Conservation (phyloP, 139 green algal species). For the Asterochloris sp. region DNA sequence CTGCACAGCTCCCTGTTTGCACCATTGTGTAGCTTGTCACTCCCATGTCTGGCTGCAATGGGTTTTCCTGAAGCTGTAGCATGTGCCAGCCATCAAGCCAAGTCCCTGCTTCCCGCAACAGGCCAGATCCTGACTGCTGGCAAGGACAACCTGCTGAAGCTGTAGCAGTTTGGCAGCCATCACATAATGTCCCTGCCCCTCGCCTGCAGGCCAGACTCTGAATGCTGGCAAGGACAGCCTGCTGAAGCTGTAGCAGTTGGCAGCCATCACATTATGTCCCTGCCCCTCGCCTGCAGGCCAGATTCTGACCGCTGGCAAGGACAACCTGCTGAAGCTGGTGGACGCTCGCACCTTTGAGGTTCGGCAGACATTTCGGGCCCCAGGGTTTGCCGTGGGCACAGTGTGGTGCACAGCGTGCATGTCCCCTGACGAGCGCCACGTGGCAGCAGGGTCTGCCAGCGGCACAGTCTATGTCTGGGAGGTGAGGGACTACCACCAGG, state of each 20-base stretch:
- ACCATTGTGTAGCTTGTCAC: no score
- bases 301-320: constrained; percentile 44
- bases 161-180: background rate
- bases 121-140: no score
- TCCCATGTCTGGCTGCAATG: no score
- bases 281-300: constrained; percentile 1
- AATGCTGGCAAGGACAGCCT: background rate
- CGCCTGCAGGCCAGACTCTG: background rate
- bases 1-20: no score
- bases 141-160: background rate
- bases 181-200: background rate
- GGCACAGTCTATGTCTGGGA: constrained; percentile 45
- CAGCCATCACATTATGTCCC: no score
- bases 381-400: constrained; percentile 31
- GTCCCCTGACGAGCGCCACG: constrained; percentile 33
- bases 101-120: no score
- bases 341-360: constrained; percentile 34
- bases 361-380: constrained; percentile 23
- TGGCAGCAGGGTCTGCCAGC: constrained; percentile 34
- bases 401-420: constrained; percentile 29
- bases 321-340: constrained; percentile 43
- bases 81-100: no score
- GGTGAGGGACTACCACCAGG: constrained; percentile 2
- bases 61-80: no score
- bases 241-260: no score